These are phyloP conservation scores for Neurospora africana DNA, from an alignment of 495 filamentous ascomycete species.

Conservation along the genomic window DNA sequence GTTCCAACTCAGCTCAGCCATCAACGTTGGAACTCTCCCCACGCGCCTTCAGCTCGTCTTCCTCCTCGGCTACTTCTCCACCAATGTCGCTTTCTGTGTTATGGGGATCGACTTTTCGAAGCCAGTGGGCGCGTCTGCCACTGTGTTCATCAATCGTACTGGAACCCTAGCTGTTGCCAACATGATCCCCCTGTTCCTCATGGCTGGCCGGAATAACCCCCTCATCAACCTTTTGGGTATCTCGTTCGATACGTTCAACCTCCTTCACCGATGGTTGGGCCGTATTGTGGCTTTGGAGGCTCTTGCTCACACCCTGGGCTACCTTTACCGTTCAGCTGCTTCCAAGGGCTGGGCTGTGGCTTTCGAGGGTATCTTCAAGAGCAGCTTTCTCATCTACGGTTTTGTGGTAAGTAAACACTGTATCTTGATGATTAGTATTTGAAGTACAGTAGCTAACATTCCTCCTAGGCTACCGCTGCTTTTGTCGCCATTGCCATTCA, in stretches of 20 bases:
- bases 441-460: slow-evolving; percentile 9
- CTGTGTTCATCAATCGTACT: slow-evolving; percentile 57
- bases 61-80: slow-evolving; percentile 57
- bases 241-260: slow-evolving; percentile 68
- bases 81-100: slow-evolving; percentile 71
- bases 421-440: background rate
- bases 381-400: slow-evolving; percentile 37
- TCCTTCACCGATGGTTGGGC: slow-evolving; percentile 71
- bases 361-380: slow-evolving; percentile 22
- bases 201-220: slow-evolving; percentile 49
- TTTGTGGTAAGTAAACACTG: slow-evolving; percentile 41
- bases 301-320: slow-evolving; percentile 51
- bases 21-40: slow-evolving; percentile 84
- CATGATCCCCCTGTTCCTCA: slow-evolving; percentile 52
- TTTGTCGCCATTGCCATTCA: slow-evolving; percentile 59
- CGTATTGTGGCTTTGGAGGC: slow-evolving; percentile 59
- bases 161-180: slow-evolving; percentile 72
- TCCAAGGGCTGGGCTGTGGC: slow-evolving; percentile 37
- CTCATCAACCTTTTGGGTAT: slow-evolving; percentile 53
- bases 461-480: slow-evolving; percentile 39
- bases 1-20: slow-evolving; percentile 71
- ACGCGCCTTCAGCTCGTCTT: slow-evolving; percentile 74
- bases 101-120: slow-evolving; percentile 58
- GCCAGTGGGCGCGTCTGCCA: slow-evolving; percentile 24
- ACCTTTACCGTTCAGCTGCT: slow-evolving; percentile 17